phyloP scores from a whole-genome alignment of 2,329 filamentous ascomycete species.

The Pyricularia sp. region DNA sequence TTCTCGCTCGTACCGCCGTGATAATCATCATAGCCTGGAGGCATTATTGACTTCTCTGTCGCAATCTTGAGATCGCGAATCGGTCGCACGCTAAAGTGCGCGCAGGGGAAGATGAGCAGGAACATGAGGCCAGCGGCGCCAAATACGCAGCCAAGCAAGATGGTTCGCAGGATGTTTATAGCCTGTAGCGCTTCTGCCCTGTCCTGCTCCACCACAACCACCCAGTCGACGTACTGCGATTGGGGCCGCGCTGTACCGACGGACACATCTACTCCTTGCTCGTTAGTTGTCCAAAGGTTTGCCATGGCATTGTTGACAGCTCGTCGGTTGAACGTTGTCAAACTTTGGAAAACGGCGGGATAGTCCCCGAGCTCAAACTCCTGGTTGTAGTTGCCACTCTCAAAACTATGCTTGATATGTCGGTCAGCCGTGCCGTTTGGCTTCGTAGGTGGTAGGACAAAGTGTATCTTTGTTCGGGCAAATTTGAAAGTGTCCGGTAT shows the following conservation, averaged over 20 bases:
- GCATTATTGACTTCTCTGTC: constrained; percentile 59
- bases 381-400: constrained; percentile 26
- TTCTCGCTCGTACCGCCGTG: constrained; percentile 36
- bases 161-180: constrained; percentile 61
- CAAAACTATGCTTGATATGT: constrained; percentile 30
- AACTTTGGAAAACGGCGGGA: constrained; percentile 47
- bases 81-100: constrained; percentile 69
- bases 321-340: constrained; percentile 32
- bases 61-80: constrained; percentile 65
- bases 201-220: constrained; percentile 65
- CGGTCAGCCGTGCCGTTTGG: constrained; percentile 26
- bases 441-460: constrained; percentile 43
- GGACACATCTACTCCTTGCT: constrained; percentile 55
- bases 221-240: constrained; percentile 64
- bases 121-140: constrained; percentile 63
- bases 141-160: constrained; percentile 75
- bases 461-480: constrained; percentile 35
- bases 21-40: constrained; percentile 47
- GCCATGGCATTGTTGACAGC: constrained; percentile 55
- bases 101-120: constrained; percentile 61
- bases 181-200: constrained; percentile 63
- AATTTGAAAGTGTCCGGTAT: constrained; percentile 25
- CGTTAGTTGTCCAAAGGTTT: constrained; percentile 56
- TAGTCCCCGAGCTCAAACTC: constrained; percentile 50
- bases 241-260: constrained; percentile 67